Conservation (phyloP, 495 filamentous ascomycete genomes). For the Extremus antarcticus region DNA sequence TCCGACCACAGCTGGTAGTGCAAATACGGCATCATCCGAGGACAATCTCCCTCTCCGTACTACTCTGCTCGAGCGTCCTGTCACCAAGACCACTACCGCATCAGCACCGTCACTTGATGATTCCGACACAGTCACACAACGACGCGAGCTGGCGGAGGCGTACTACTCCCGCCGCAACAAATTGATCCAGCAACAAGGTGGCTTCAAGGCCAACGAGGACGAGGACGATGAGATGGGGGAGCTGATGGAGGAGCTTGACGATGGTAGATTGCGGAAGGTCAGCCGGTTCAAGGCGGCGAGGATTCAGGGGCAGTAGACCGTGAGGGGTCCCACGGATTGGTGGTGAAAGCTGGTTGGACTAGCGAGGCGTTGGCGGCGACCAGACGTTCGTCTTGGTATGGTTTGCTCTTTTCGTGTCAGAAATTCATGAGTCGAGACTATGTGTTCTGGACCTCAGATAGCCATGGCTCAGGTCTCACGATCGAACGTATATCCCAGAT, state of each 20-base stretch:
- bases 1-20: not conserved
- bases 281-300: slow-evolving; percentile 87
- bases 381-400: too few species aligned
- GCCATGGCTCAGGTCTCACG: too few species aligned
- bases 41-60: slow-evolving; percentile 36
- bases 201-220: slow-evolving; percentile 53
- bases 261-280: slow-evolving; percentile 54
- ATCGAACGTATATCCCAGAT: too few species aligned
- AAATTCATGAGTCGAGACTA: too few species aligned
- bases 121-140: slow-evolving; percentile 58
- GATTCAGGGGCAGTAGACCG: slow-evolving; percentile 28
- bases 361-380: too few species aligned
- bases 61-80: slow-evolving; percentile 50
- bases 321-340: too few species aligned
- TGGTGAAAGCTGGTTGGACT: too few species aligned
- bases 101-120: slow-evolving; percentile 52
- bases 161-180: slow-evolving; percentile 69
- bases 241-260: slow-evolving; percentile 48
- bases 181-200: slow-evolving; percentile 68
- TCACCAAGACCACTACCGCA: slow-evolving; percentile 17
- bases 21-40: not conserved
- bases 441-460: too few species aligned
- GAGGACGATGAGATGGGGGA: slow-evolving; percentile 44
- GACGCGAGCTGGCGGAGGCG: slow-evolving; percentile 67
- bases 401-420: too few species aligned